Conservation (phyloP, 2,329 filamentous ascomycete species). For the Fusarium virguliforme region DNA sequence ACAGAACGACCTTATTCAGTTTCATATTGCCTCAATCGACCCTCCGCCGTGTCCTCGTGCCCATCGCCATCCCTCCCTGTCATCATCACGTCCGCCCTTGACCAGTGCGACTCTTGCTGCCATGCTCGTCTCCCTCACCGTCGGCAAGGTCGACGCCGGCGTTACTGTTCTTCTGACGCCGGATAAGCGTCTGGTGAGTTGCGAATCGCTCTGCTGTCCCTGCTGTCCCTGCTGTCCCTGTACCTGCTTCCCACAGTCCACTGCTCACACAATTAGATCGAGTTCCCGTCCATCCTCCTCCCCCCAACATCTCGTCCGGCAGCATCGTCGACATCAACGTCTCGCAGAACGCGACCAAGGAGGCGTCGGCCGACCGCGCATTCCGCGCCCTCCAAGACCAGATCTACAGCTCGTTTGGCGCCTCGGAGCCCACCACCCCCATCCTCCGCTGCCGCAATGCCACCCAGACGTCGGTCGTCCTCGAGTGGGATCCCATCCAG, state of each 20-base stretch:
- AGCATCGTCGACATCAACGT: conserved; percentile 99
- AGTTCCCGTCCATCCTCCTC: conserved; percentile 97
- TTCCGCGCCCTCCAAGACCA: conserved; percentile 91
- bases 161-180: conserved; percentile 97
- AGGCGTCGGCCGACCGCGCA: conserved; percentile 79
- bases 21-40: conserved; percentile 21
- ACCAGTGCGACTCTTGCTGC: conserved; percentile 51
- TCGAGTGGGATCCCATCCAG: conserved; percentile 97
- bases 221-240: neutral
- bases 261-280: conserved; percentile 76
- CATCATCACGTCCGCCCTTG: conserved; percentile 19
- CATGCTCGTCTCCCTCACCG: conserved; percentile 97
- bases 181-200: conserved; percentile 92
- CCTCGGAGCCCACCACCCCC: conserved; percentile 81
- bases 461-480: conserved; percentile 97
- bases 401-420: conserved; percentile 90
- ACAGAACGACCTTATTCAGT: conserved; percentile 1
- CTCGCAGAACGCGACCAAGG: conserved; percentile 85
- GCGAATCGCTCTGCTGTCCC: neutral
- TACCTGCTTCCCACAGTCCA: too few species aligned
- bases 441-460: conserved; percentile 94
- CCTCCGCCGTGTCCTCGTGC: conserved; percentile 19
- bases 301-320: conserved; percentile 96
- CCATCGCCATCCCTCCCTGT: conserved; percentile 13
- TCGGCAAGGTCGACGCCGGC: conserved; percentile 99